phyloP scores from a whole-genome alignment of 1,284 basidiomycete species.

The Ceratobasidium sp. region DNA sequence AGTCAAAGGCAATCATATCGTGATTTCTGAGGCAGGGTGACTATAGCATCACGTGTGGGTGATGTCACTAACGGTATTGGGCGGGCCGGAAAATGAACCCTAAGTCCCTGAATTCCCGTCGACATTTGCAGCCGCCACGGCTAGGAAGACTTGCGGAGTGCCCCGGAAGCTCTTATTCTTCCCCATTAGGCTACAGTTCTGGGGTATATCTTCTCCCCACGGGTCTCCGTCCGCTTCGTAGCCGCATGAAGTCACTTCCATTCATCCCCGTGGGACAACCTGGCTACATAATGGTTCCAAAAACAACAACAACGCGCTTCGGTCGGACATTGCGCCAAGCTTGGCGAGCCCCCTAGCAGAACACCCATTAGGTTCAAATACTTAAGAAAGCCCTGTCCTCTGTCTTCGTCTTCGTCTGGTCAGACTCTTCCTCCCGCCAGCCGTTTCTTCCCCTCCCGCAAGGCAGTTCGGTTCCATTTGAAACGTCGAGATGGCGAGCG shows the following conservation, averaged over 20 bases:
- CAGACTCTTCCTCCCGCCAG: conserved; percentile 22
- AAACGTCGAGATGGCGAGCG: conserved; percentile 38
- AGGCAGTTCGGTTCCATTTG: neutral
- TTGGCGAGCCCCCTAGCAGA: conserved; percentile 29
- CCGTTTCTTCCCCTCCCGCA: conserved; percentile 13
- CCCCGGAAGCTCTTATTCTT: conserved; percentile 10
- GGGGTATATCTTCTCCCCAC: neutral
- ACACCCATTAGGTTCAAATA: conserved; percentile 16
- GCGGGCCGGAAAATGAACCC: conserved; percentile 24
- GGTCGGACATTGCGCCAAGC: conserved; percentile 35
- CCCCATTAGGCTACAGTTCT: conserved; percentile 11
- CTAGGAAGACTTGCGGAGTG: neutral
- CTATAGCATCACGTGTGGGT: conserved; percentile 3
- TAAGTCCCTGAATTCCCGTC: conserved; percentile 17
- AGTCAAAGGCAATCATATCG: too few relatives aligned
- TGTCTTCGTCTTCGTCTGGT: conserved; percentile 42
- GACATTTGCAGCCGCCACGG: neutral
- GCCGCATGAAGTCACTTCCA: conserved; percentile 32
- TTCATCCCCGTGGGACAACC: conserved; percentile 40
- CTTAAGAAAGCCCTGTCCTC: conserved; percentile 40
- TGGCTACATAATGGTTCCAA: conserved; percentile 18
- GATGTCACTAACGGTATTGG: neutral
- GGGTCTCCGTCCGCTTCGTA: conserved; percentile 34
- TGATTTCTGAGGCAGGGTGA: too few relatives aligned
- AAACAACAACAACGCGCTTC: conserved; percentile 11